Base-by-base conservation (phyloP, 345 rosid genomes). In the Schrenkiella parvula region DNA sequence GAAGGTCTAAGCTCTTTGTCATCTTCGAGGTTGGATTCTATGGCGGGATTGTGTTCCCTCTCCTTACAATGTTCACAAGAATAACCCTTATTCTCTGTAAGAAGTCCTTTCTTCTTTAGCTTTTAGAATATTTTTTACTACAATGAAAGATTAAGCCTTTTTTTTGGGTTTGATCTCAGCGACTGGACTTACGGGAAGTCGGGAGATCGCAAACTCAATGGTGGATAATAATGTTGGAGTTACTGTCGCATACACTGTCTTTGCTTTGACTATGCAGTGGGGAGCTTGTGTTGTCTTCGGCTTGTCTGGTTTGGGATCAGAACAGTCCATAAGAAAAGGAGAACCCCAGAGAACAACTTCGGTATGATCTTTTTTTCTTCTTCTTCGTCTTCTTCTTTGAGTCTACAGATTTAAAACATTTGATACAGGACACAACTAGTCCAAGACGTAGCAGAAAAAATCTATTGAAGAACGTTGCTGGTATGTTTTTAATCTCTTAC, bases 261-360 rank as follows among this genome's bases (percentile, higher is more conserved):
- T 72, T 54, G 70, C 70, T 38, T 44, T 72, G 43, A 72, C 70
- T 1, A 29, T 72, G 26, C 69, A 72, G 9, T 72, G 77, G 77
- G 77, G 77, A 52, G 77, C 70, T 72, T 64, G 77, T 72, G 43
- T 72, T 52, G 42, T 72, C 51, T 72, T 64, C 15, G 77, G 77
- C 56, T 48, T 72, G 23, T 12, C 75, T 51, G 19, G 52, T 61
- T 17, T 28, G 23, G 9, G 17, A 23, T 46, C 67, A 18, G 61
- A 61, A 18, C 42, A 26, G 48, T 38, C 48, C 39, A 11, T 0
- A 1, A 25, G 48, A 22, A n/a, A 70, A 0, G 54, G 14, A 55
- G 53, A 54, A 58, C 32, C 11, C 54, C 32, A 57, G 1, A 58
- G 43, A 25, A n/a, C 4, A 1, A 12, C 28, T 54, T 21, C 14